Evolutionary conservation across 495 filamentous ascomycete genomes (phyloP).

Genomic region (Aspergillus saccharolyticus): DNA sequence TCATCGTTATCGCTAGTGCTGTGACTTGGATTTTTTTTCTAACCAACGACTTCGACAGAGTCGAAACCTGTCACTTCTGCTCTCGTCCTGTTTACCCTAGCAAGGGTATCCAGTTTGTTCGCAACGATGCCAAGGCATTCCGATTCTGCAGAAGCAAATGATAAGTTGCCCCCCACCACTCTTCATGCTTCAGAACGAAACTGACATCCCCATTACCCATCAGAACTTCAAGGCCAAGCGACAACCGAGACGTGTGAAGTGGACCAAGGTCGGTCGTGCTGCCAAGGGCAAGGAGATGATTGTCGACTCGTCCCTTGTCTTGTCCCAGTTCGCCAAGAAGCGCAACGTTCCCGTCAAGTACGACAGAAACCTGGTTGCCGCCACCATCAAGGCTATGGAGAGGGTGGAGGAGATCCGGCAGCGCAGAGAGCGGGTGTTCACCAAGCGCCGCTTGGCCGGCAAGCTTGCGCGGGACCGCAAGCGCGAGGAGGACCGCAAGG

Average conservation of each 20-base stretch:
- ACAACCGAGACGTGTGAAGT: constrained; percentile 75
- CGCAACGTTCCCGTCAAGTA: constrained; percentile 94
- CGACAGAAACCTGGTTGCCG: constrained; percentile 81
- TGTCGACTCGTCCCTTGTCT: constrained; percentile 86
- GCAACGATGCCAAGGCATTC: constrained; percentile 32
- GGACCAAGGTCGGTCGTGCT: constrained; percentile 74
- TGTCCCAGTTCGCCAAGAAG: constrained; percentile 83
- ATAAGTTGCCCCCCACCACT: background rate
- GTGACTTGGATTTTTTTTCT: constrained; percentile 1
- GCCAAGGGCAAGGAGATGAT: constrained; percentile 84
- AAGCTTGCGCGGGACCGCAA: constrained; percentile 71
- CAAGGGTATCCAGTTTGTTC: constrained; percentile 84
- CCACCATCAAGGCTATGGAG: constrained; percentile 87
- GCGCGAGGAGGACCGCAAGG: constrained; percentile 68
- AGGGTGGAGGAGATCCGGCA: constrained; percentile 81
- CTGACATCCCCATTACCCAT: constrained; percentile 39
- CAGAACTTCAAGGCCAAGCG: constrained; percentile 99
- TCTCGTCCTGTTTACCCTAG: constrained; percentile 73
- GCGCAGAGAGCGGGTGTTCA: constrained; percentile 81
- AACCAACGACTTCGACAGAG: constrained; percentile 32
- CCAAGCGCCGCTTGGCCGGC: constrained; percentile 86
- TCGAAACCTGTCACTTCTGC: constrained; percentile 93
- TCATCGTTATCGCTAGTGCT: background rate
- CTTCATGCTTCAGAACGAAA: background rate
- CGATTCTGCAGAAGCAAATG: constrained; percentile 81